Evolutionary conservation across 257 asterid species (phyloP), one percentile per base, ranked within the genome.

Genomic region (Solanum bulbocastanum): DNA sequence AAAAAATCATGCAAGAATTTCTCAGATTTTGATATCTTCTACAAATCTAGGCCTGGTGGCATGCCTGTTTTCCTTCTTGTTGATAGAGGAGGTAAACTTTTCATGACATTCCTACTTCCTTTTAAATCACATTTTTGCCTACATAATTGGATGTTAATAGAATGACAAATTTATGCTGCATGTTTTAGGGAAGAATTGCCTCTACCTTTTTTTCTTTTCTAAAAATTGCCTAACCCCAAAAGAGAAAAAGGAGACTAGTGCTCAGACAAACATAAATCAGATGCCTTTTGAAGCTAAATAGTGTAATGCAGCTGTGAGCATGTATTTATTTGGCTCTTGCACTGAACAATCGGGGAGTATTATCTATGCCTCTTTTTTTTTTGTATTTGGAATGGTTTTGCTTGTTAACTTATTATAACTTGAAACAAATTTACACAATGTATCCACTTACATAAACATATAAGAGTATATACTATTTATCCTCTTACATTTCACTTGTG

Each of bases 11-110:
- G 99, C 88, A 86, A 89, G 90, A 88, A 86, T 84, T 94, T 93
- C 23, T 89, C 94, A 11, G 97, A 91, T 83, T 86, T 46, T 11
- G 95, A 84, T 86, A 87, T 92, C 91, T 89, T 97, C 81, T 89
- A 93, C 88, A 94, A 92, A 91, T 88, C 90, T 83, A 94, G 76
- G 91, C 97, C 98, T 86, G 99, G 98, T 2, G 98, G 98, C 90
- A 92, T 91, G 92, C 99, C 98, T 9, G 86, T 94, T 87, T 94
- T 97, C 88, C 93, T 97, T 91, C 98, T 97, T 32, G 95, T 87
- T 85, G 98, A 97, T 89, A 92, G 99, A 76, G 98, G 99, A 88
- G 98, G 99, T 97, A 92, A 40, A 25, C n/a, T 18, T 56, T 56
- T 56, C n/a, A 30, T 78, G 32, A 62, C 15, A 62, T 62, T 62